A percentile compares a stretch with the other conserved stretches of the same genome.
Conservation (phyloP, 768 basidiomycete species). For the Boletales sp. region DNA sequence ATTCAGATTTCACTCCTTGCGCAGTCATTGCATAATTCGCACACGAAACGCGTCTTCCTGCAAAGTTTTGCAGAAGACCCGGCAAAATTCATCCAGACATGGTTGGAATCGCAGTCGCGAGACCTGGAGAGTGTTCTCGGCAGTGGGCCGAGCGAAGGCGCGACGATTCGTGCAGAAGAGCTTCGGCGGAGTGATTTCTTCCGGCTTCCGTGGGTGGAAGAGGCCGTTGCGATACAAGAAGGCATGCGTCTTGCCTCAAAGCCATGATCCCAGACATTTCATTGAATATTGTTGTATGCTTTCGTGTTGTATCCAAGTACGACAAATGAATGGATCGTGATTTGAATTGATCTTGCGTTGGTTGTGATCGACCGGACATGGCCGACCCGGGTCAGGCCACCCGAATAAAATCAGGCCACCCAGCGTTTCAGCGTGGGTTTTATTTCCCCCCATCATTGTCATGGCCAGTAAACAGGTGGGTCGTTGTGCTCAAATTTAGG, state of each 20-base stretch:
- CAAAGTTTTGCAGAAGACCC: conserved; percentile 79
- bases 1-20: conserved; percentile 74
- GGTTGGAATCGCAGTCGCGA: conserved; percentile 88
- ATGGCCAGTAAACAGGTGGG: conserved; percentile 71
- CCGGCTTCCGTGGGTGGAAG: conserved; percentile 87
- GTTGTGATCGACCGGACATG: neutral
- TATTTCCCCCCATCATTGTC: conserved; percentile 3
- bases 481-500: neutral
- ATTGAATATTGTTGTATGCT: neutral
- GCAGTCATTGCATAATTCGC: conserved; percentile 83
- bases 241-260: conserved; percentile 65
- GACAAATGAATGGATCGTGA: neutral
- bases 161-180: conserved; percentile 83
- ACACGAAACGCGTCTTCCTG: conserved; percentile 84
- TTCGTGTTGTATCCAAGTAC: no score
- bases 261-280: conserved; percentile 23
- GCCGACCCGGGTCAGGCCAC: conserved; percentile 13
- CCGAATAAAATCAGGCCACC: conserved; percentile 14
- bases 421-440: neutral
- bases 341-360: neutral
- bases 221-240: conserved; percentile 83
- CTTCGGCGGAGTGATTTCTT: conserved; percentile 88
- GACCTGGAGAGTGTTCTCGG: conserved; percentile 90
- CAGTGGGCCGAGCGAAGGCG: conserved; percentile 76
- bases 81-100: conserved; percentile 78